Conservation (phyloP, 2,329 filamentous ascomycete species). For the Botryotinia calthae region DNA sequence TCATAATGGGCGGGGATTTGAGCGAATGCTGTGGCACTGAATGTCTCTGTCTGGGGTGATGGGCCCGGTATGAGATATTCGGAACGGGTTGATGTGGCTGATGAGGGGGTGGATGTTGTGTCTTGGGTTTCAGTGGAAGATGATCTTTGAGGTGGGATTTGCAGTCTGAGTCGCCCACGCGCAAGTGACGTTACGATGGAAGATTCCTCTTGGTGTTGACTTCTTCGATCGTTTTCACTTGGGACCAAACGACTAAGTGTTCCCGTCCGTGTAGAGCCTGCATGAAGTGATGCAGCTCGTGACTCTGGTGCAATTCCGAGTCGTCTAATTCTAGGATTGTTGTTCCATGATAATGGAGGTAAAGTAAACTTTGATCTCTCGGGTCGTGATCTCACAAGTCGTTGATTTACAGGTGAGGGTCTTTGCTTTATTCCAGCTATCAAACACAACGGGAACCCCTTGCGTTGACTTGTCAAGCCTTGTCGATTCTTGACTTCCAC, state of each 20-base stretch:
- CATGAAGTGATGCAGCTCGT: not conserved
- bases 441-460: not conserved
- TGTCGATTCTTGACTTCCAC: not conserved
- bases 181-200: no score
- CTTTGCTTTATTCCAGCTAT: not conserved
- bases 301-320: not conserved
- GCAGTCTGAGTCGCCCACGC: not conserved
- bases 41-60: not conserved
- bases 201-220: not conserved
- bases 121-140: not conserved
- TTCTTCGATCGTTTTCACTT: not conserved
- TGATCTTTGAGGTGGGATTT: not conserved
- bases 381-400: not conserved
- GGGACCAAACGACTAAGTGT: not conserved
- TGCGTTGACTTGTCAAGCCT: not conserved
- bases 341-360: not conserved
- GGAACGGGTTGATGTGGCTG: not conserved
- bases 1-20: conserved; percentile 7
- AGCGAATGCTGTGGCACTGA: not conserved
- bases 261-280: not conserved
- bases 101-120: not conserved
- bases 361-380: not conserved
- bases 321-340: not conserved
- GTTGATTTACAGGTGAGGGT: not conserved
- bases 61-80: not conserved